phyloP scores from a whole-genome alignment of 176 grass and related monocot genomes.

The Neostapfia colusana region DNA sequence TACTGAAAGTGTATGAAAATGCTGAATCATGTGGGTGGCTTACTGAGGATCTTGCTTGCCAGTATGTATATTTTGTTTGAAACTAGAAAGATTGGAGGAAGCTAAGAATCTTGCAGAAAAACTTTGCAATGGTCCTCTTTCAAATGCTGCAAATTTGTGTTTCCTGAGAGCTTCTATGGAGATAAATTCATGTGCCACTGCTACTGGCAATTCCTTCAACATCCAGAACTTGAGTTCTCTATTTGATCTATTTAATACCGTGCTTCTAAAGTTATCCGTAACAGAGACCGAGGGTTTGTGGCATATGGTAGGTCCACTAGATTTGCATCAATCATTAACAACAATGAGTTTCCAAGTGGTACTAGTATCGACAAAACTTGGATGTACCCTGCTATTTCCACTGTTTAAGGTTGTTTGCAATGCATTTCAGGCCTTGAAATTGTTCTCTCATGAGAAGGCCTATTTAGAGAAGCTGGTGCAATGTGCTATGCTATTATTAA shows the following conservation, averaged over 20 bases:
- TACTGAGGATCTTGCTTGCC: constrained; percentile 70
- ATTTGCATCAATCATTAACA: not conserved
- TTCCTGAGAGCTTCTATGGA: constrained; percentile 69
- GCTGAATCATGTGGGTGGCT: constrained; percentile 66
- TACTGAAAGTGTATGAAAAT: constrained; percentile 66
- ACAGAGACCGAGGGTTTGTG: constrained; percentile 64
- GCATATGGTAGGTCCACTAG: constrained; percentile 62
- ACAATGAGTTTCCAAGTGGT: not conserved
- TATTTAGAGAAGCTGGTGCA: constrained; percentile 68
- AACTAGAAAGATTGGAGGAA: constrained; percentile 66
- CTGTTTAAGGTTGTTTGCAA: not conserved
- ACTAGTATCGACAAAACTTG: not conserved
- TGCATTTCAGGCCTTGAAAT: constrained; percentile 67
- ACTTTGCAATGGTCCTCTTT: constrained; percentile 67
- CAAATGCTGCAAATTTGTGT: constrained; percentile 63
- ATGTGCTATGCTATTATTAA: constrained; percentile 53
- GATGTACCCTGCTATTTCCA: constrained; percentile 4
- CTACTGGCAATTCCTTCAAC: constrained; percentile 37
- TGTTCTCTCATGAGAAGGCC: constrained; percentile 64
- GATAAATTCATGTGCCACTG: constrained; percentile 53
- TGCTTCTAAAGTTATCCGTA: constrained; percentile 53
- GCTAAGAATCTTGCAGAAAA: constrained; percentile 71
- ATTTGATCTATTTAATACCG: constrained; percentile 65
- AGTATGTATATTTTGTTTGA: constrained; percentile 61
- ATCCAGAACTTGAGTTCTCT: constrained; percentile 56